phyloP scores from a whole-genome alignment of 441 rosid genomes.

The Geranium incanum region DNA sequence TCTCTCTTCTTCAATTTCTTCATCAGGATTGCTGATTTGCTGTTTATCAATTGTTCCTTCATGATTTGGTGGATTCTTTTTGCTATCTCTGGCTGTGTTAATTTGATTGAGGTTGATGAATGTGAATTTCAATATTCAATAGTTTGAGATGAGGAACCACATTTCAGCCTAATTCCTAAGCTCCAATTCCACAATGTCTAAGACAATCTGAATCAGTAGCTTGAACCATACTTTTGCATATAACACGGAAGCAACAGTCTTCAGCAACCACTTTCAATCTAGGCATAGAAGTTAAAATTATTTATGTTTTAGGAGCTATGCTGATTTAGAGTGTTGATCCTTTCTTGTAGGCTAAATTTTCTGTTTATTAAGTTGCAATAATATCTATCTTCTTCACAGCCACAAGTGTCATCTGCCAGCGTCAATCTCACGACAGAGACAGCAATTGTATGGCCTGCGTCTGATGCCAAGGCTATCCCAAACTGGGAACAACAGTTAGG shows the following conservation, averaged over 20 bases:
- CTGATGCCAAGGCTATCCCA: slow-evolving; percentile 59
- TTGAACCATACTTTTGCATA: no score
- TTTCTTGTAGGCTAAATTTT: background rate
- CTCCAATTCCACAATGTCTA: background rate
- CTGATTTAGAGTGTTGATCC: no score
- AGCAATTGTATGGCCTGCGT: slow-evolving; percentile 80
- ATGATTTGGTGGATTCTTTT: background rate
- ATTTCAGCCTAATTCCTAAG: background rate
- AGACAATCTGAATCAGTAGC: no score
- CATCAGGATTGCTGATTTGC: background rate
- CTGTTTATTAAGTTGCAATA: background rate
- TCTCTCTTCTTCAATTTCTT: slow-evolving; percentile 1
- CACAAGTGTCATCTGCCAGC: slow-evolving; percentile 79
- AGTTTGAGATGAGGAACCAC: no score
- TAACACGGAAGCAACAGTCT: no score
- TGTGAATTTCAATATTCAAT: background rate
- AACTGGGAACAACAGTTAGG: slow-evolving; percentile 78
- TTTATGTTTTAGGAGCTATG: no score
- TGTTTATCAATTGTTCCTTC: background rate
- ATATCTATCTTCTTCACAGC: slow-evolving; percentile 36
- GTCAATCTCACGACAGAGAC: slow-evolving; percentile 91
- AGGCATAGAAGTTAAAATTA: no score
- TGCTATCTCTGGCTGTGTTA: background rate
- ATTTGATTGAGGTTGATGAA: background rate
- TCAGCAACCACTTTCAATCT: no score